A percentile compares a stretch with the other conserved stretches of the same genome.
Evolutionary conservation across 2,329 filamentous ascomycete species (phyloP).

Genomic region (Fusarium pseudocircinatum): DNA sequence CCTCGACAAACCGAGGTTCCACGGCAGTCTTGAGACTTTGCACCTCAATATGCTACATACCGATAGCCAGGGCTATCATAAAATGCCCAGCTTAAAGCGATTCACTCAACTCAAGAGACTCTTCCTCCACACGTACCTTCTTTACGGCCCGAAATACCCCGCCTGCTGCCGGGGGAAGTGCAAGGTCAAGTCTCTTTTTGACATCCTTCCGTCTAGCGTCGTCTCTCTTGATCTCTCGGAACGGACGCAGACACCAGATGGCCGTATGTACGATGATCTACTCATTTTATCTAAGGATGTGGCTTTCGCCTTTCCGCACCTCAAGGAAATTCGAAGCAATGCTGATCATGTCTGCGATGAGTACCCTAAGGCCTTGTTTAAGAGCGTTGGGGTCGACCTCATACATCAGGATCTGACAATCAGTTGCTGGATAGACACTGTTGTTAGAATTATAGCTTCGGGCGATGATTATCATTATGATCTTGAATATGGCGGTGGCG

Average conservation of each 20-base stretch:
- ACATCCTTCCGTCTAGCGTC: neutral
- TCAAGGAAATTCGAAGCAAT: neutral
- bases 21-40: neutral
- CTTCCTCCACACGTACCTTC: neutral
- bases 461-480: neutral
- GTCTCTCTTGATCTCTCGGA: neutral
- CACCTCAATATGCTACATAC: neutral
- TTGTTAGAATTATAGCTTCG: fast-evolving
- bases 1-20: neutral
- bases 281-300: neutral
- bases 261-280: neutral
- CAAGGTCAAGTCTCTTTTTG: neutral
- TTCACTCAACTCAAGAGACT: neutral
- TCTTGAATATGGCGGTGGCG: neutral
- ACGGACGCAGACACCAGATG: fast-evolving
- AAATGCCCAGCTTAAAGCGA: neutral
- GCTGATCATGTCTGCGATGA: neutral
- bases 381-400: neutral
- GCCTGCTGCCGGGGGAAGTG: fast-evolving
- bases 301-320: neutral
- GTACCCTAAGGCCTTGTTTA: fast-evolving
- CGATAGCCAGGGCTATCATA: fast-evolving
- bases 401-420: neutral
- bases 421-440: neutral
- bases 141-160: neutral